Evolutionary conservation across 1,284 basidiomycete species (phyloP), one percentile per base, ranked within the genome.

Genomic region (Irpex sp.): DNA sequence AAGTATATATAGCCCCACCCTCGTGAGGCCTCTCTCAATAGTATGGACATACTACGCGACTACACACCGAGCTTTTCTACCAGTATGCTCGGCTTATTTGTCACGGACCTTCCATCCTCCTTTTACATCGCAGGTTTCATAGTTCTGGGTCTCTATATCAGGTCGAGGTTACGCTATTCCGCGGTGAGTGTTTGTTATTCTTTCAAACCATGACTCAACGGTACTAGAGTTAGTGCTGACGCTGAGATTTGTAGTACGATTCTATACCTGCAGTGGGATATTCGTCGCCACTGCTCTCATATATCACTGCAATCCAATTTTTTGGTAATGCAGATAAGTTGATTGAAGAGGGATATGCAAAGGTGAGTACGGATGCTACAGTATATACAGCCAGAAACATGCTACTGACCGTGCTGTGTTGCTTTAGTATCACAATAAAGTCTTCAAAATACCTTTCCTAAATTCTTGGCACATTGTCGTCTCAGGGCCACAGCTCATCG

Each of bases 401-500:
- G 31, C 31, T 31, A 31, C 31, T 33, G 31, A 33, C 31, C 6
- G 5, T 26, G 26, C 2, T 4, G 26, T 26, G 3, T 33, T 7
- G 6, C 31, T 33, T 6, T 46, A 71, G 70, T 66, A 71, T 64
- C 65, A 67, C 57, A 68, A 67, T 21, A 56, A 66, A 7, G 67
- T 66, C 3, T 79, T 77, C 71, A 76, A 76, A 62, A 63, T 78
- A 5, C 68, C 76, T 0, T 59, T 68, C n/a, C 61, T 74, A 2
- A 67, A 68, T 47, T 61, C 65, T 1, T 79, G 75, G 77, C 59
- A 70, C 1, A 66, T 78, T 33, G 63, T 79, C 4, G 69, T 77
- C 21, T 71, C 68, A 15, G 72, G 70, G 3, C 65, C 69, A 0
- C 58, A 74, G 51, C 68, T 76, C 60, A 69, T 76, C 2, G 75